Percentiles rank a stretch among this genome's conserved stretches.
Evolutionary conservation across 768 basidiomycete species (phyloP).

Genomic region (Pulveroboletus sp.): DNA sequence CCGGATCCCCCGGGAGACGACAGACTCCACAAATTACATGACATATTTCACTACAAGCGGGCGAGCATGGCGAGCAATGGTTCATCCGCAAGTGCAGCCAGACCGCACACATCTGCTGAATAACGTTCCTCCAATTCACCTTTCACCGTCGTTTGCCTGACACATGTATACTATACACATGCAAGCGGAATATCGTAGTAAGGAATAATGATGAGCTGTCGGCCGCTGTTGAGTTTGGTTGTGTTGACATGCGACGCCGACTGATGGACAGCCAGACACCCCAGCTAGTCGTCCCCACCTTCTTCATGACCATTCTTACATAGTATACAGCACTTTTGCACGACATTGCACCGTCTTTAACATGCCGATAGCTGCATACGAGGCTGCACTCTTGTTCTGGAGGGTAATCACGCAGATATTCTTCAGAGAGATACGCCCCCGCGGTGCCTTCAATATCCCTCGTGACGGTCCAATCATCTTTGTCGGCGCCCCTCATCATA

Average conservation of each 20-base stretch:
- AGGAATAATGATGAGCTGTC: conserved; percentile 10
- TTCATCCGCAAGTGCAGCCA: conserved; percentile 29
- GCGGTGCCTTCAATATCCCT: conserved; percentile 94
- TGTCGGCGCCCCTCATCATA: conserved; percentile 88
- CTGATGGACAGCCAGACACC: not conserved
- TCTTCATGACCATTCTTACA: conserved; percentile 10
- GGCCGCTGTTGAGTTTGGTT: conserved; percentile 17
- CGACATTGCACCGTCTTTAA: conserved; percentile 4
- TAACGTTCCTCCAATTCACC: conserved; percentile 17
- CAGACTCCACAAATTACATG: conserved; percentile 68
- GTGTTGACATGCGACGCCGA: conserved; percentile 19
- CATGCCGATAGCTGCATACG: conserved; percentile 45
- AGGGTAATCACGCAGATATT: conserved; percentile 84
- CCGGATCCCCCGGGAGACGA: conserved; percentile 47
- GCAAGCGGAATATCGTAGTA: conserved; percentile 22
- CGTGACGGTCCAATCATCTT: conserved; percentile 87
- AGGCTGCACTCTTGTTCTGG: conserved; percentile 82
- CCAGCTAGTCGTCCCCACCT: not conserved
- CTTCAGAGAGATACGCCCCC: conserved; percentile 91
- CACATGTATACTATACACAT: conserved; percentile 29
- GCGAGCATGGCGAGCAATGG: conserved; percentile 54
- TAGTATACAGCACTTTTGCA: conserved; percentile 6
- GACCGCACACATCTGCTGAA: conserved; percentile 15
- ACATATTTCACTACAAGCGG: conserved; percentile 74
- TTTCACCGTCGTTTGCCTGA: conserved; percentile 16